Percentiles rank a stretch among this genome's conserved stretches.
Conservation (phyloP, 2,329 filamentous ascomycete species). For the Phyllosticta paracitricarpa region DNA sequence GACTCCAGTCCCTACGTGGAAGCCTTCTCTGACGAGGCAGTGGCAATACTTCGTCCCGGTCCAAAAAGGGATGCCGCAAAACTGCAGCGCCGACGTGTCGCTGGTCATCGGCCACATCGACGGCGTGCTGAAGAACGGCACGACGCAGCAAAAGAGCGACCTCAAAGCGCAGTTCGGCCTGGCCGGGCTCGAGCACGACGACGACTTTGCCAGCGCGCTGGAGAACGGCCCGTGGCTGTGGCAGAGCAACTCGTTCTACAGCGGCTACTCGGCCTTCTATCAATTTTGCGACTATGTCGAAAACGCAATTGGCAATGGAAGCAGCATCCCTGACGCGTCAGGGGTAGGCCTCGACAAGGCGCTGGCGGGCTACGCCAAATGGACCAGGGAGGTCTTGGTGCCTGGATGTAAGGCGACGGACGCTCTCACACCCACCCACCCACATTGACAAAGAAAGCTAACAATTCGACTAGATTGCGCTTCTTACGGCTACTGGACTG, state of each 20-base stretch:
- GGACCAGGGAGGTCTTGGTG: conserved; percentile 5
- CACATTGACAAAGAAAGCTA: not conserved
- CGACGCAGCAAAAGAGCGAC: conserved; percentile 22
- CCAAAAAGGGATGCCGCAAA: conserved; percentile 48
- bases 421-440: not conserved
- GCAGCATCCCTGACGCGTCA: conserved; percentile 23
- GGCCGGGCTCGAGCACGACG: conserved; percentile 38
- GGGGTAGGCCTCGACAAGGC: conserved; percentile 48
- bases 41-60: conserved; percentile 50
- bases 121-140: conserved; percentile 19
- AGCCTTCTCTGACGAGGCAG: conserved; percentile 22
- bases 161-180: conserved; percentile 47
- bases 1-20: not conserved
- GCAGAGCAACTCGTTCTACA: conserved; percentile 45
- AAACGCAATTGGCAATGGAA: conserved; percentile 24
- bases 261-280: conserved; percentile 37
- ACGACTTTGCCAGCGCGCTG: conserved; percentile 45
- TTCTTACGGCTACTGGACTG: conserved; percentile 34
- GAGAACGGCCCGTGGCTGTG: conserved; percentile 49
- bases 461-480: conserved; percentile 25
- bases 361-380: conserved; percentile 41
- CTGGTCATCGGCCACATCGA: conserved; percentile 44
- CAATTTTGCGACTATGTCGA: conserved; percentile 25
- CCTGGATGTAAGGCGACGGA: conserved; percentile 17
- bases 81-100: conserved; percentile 46